Evolutionary conservation across 352 stramenopile species (phyloP).

Genomic region (Phytophthora tentaculata): DNA sequence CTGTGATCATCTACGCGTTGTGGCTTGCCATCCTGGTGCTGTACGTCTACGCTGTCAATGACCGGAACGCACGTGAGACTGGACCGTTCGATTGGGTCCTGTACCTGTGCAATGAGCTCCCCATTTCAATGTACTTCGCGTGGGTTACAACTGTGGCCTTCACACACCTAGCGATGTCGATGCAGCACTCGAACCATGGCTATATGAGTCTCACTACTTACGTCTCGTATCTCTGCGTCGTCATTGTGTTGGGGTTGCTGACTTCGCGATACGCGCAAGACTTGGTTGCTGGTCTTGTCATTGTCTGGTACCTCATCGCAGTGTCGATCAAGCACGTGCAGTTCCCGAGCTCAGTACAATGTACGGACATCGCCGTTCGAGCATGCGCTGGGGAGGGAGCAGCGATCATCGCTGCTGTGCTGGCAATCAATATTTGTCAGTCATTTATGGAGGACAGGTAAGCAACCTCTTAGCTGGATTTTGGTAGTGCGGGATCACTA

Average conservation of each 20-base stretch:
- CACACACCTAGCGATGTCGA: conserved; percentile 68
- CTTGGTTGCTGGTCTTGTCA: conserved; percentile 58
- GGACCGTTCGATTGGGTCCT: conserved; percentile 63
- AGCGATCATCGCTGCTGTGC: conserved; percentile 57
- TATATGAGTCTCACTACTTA: conserved; percentile 69
- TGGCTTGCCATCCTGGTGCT: conserved; percentile 79
- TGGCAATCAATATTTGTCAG: conserved; percentile 59
- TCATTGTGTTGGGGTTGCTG: conserved; percentile 69
- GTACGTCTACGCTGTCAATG: conserved; percentile 83
- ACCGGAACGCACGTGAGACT: conserved; percentile 57
- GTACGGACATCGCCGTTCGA: conserved; percentile 62
- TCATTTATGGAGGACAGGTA: conserved; percentile 73
- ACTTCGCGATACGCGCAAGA: conserved; percentile 70
- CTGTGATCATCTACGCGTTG: conserved; percentile 67
- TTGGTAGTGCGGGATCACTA: conserved; percentile 6
- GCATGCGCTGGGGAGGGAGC: conserved; percentile 68
- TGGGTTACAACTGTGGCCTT: conserved; percentile 79
- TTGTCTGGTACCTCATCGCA: conserved; percentile 75
- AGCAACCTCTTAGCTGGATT: conserved; percentile 12
- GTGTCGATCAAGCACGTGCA: conserved; percentile 64
- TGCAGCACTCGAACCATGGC: conserved; percentile 58
- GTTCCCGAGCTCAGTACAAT: conserved; percentile 48
- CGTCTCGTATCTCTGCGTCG: conserved; percentile 62
- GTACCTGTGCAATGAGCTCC: conserved; percentile 78
- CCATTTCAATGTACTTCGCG: conserved; percentile 80